A percentile compares a stretch with the other conserved stretches of the same genome.
These are phyloP conservation scores for Hirsutella rhossiliensis DNA, from an alignment of 2,329 filamentous ascomycete genomes.

Conservation along the genomic window DNA sequence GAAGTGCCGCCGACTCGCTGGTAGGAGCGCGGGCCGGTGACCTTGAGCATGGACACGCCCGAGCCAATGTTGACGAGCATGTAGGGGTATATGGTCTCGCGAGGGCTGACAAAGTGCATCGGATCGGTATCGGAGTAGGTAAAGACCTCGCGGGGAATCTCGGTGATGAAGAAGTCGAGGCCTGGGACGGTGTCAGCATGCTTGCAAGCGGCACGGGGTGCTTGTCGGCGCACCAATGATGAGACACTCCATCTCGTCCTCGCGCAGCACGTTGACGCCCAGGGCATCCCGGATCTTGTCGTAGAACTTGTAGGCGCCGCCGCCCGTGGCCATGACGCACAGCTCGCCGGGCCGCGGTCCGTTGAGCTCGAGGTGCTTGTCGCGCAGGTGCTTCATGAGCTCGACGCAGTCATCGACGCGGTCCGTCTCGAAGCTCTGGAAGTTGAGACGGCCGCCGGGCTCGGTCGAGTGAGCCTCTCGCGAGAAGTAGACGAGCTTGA, in stretches of 20 bases:
- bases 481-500: slow-evolving; percentile 95
- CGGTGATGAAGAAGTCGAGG: slow-evolving; percentile 96
- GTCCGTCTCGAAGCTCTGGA: slow-evolving; percentile 93
- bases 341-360: slow-evolving; percentile 59
- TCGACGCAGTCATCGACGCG: slow-evolving; percentile 86
- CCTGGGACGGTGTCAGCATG: slow-evolving; percentile 37
- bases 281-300: slow-evolving; percentile 76
- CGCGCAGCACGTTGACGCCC: slow-evolving; percentile 76
- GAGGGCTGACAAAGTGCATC: slow-evolving; percentile 74
- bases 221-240: slow-evolving; percentile 59
- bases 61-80: slow-evolving; percentile 97
- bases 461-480: slow-evolving; percentile 70
- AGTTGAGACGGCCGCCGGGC: slow-evolving; percentile 83
- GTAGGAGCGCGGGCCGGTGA: slow-evolving; percentile 76
- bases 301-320: slow-evolving; percentile 94
- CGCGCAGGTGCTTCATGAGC: slow-evolving; percentile 77
- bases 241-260: slow-evolving; percentile 98
- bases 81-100: slow-evolving; percentile 84
- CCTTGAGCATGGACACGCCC: slow-evolving; percentile 94
- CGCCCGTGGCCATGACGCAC: slow-evolving; percentile 90
- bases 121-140: slow-evolving; percentile 86
- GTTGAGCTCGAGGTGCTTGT: slow-evolving; percentile 67
- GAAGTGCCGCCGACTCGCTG: slow-evolving; percentile 91
- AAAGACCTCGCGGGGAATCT: slow-evolving; percentile 94
- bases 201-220: not conserved